A percentile compares a stretch with the other conserved stretches of the same genome.
Conservation (phyloP, 768 basidiomycete species). For the Lentinula raphanica region DNA sequence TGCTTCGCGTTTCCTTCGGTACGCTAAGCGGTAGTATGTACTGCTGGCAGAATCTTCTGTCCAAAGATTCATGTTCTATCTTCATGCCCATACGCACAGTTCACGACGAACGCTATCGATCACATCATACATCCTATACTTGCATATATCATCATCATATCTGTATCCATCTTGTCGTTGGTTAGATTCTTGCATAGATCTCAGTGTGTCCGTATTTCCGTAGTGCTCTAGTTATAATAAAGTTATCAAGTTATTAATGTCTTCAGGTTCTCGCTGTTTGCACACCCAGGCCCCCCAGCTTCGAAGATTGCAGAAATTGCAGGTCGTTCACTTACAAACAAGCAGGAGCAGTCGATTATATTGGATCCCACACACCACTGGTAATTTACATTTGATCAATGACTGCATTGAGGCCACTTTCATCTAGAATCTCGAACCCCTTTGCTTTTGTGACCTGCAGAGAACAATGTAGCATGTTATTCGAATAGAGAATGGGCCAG, state of each 20-base stretch:
- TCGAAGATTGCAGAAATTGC: too few relatives aligned
- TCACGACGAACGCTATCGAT: not conserved
- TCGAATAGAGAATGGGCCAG: slow-evolving; percentile 8
- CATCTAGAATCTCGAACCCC: slow-evolving; percentile 89
- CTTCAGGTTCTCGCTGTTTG: too few relatives aligned
- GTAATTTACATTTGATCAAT: slow-evolving; percentile 68
- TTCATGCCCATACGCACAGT: not conserved
- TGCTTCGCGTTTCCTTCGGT: slow-evolving; percentile 68
- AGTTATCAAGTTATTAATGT: not conserved
- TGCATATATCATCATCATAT: not conserved
- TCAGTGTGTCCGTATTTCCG: too few relatives aligned
- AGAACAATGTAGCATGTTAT: not conserved
- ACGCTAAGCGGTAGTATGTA: slow-evolving; percentile 51
- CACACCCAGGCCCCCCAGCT: too few relatives aligned
- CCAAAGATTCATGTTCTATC: not conserved
- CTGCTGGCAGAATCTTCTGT: not conserved
- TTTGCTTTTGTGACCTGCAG: slow-evolving; percentile 68
- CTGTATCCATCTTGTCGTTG: not conserved
- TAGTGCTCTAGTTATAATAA: not conserved
- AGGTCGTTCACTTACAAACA: too few relatives aligned
- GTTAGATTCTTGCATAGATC: too few relatives aligned
- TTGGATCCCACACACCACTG: too few relatives aligned
- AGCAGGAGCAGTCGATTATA: too few relatives aligned
- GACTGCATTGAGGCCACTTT: slow-evolving; percentile 72
- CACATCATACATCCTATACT: not conserved